Conservation (phyloP, 2,329 filamentous ascomycete genomes). For the Exophiala sp. region DNA sequence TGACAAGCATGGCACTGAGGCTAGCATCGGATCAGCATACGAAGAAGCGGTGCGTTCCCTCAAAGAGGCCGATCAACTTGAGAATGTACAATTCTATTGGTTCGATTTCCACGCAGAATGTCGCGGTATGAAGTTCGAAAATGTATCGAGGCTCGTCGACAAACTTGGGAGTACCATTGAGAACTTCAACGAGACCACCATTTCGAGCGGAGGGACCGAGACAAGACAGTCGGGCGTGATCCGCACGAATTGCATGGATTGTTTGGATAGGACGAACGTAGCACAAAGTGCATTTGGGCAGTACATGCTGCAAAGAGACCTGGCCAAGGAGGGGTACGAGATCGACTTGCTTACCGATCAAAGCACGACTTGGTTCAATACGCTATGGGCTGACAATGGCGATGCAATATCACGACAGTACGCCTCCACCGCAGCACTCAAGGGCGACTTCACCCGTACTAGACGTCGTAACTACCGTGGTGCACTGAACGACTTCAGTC, state of each 20-base stretch:
- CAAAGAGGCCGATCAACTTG: slow-evolving; percentile 59
- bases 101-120: slow-evolving; percentile 95
- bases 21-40: slow-evolving; percentile 73
- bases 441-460: slow-evolving; percentile 88
- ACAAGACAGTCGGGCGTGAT: slow-evolving; percentile 68
- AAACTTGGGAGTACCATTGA: slow-evolving; percentile 66
- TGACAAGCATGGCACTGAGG: slow-evolving; percentile 81
- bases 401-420: slow-evolving; percentile 96
- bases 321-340: slow-evolving; percentile 71
- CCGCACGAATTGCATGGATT: slow-evolving; percentile 99
- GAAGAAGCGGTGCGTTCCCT: slow-evolving; percentile 63
- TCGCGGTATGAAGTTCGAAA: slow-evolving; percentile 96
- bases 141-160: slow-evolving; percentile 76
- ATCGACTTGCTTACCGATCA: slow-evolving; percentile 73
- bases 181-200: slow-evolving; percentile 67
- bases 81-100: slow-evolving; percentile 77
- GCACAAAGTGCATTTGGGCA: slow-evolving; percentile 89
- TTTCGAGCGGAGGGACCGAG: slow-evolving; percentile 42
- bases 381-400: slow-evolving; percentile 94
- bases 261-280: slow-evolving; percentile 91
- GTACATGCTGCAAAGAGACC: slow-evolving; percentile 73
- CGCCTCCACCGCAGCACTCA: slow-evolving; percentile 89
- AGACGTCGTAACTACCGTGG: slow-evolving; percentile 86
- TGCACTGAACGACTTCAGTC: slow-evolving; percentile 82
- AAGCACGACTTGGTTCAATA: slow-evolving; percentile 90